Conservation (phyloP, 2,329 filamentous ascomycete genomes). For the Leptographium flavum region DNA sequence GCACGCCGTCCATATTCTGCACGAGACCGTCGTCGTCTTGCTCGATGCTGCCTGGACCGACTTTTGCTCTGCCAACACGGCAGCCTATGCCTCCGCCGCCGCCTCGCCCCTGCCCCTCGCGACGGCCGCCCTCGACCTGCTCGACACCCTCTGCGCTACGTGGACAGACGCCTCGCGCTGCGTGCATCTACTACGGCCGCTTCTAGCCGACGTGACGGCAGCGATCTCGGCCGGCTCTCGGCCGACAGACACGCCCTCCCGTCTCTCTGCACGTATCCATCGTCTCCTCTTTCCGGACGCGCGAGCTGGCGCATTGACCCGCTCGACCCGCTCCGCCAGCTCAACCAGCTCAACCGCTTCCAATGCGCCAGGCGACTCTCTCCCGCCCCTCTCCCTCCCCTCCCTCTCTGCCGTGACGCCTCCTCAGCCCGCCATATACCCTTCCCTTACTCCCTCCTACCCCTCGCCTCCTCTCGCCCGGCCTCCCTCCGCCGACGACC, state of each 20-base stretch:
- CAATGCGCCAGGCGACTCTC: too few species aligned
- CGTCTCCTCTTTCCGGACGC: not conserved
- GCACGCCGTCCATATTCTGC: conserved; percentile 1
- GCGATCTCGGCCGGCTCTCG: too few species aligned
- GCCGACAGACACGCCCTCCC: not conserved
- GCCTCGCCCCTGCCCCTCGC: not conserved
- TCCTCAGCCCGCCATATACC: too few species aligned
- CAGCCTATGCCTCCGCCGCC: not conserved
- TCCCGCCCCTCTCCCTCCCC: too few species aligned
- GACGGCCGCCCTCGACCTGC: not conserved
- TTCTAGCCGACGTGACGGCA: not conserved
- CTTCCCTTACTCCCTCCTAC: too few species aligned
- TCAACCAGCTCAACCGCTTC: too few species aligned
- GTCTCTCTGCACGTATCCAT: not conserved
- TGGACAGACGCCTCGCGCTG: not conserved
- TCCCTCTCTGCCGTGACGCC: too few species aligned
- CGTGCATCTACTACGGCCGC: not conserved
- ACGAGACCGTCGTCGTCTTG: conserved; percentile 1
- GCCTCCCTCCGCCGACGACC: not conserved
- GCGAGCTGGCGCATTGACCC: too few species aligned
- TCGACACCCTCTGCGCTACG: not conserved
- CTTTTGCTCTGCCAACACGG: too few species aligned
- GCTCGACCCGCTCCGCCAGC: too few species aligned
- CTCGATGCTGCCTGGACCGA: not conserved
- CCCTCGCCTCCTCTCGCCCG: not conserved